Conservation (phyloP, 2,329 filamentous ascomycete species). For the Penicillium sumatraense region DNA sequence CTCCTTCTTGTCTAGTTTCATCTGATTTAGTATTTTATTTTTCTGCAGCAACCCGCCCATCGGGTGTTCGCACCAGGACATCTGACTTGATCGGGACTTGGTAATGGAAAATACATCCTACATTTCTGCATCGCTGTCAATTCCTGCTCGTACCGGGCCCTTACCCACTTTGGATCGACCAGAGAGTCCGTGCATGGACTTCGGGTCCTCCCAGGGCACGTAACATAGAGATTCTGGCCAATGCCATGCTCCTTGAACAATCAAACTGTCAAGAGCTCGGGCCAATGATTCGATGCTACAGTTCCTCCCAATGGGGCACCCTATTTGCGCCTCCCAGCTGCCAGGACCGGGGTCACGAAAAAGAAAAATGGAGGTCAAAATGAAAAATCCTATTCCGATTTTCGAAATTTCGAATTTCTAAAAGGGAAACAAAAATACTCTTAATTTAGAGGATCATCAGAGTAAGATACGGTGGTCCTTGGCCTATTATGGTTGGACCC, state of each 20-base stretch:
- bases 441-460: constrained; percentile 1
- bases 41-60: constrained; percentile 38
- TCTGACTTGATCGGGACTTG: constrained; percentile 34
- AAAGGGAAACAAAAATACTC: constrained; percentile 2
- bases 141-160: constrained; percentile 21
- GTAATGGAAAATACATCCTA: constrained; percentile 29
- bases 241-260: constrained; percentile 33
- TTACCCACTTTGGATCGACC: constrained; percentile 26
- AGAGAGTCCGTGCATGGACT: constrained; percentile 30
- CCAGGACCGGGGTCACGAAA: constrained; percentile 17
- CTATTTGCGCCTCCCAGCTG: constrained; percentile 15
- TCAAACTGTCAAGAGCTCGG: constrained; percentile 25
- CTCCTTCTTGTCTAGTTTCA: constrained; percentile 40
- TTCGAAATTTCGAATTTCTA: background rate
- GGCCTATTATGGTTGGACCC: constrained; percentile 28
- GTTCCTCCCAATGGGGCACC: constrained; percentile 23
- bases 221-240: constrained; percentile 35
- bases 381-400: constrained; percentile 11
- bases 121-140: constrained; percentile 2
- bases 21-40: constrained; percentile 40
- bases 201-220: constrained; percentile 31
- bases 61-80: constrained; percentile 37
- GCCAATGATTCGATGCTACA: constrained; percentile 31
- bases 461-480: constrained; percentile 17
- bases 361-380: constrained; percentile 9